A percentile compares a stretch with the other conserved stretches of the same genome.
phyloP scores from a whole-genome alignment of 331 rosid species.

The Malus hybrid region DNA sequence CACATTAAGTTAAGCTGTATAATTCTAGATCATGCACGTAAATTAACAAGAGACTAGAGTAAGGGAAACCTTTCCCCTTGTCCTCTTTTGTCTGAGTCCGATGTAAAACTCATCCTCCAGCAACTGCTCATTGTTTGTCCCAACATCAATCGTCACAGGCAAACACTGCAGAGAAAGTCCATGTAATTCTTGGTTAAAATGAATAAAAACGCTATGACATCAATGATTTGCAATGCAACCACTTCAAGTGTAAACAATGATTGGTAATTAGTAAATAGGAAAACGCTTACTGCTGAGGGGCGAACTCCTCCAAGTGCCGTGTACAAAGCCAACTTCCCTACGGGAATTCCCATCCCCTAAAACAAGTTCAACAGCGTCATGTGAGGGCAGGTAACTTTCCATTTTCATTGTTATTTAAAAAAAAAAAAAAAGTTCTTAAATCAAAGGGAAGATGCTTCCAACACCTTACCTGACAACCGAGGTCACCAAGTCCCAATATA shows the following conservation, averaged over 20 bases:
- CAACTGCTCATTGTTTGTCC: conserved; percentile 82
- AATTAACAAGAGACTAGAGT: background rate
- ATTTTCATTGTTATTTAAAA: background rate
- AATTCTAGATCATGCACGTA: background rate
- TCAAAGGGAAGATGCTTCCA: background rate
- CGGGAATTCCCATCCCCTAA: conserved; percentile 99
- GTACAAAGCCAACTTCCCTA: conserved; percentile 87
- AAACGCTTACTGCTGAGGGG: conserved; percentile 80
- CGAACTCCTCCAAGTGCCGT: conserved; percentile 97
- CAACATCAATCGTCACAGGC: conserved; percentile 95
- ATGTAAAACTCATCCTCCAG: conserved; percentile 86
- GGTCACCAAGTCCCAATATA: conserved; percentile 97
- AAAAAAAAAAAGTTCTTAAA: no score
- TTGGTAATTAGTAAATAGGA: background rate
- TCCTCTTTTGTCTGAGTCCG: conserved; percentile 83
- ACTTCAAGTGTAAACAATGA: background rate
- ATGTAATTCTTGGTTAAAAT: background rate
- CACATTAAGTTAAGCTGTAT: background rate
- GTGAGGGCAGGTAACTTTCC: conserved; percentile 3
- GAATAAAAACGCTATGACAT: background rate
- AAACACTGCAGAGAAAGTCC: conserved; percentile 53
- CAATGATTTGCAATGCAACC: background rate
- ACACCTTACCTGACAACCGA: conserved; percentile 82
- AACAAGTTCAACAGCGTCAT: conserved; percentile 9
- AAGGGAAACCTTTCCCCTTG: conserved; percentile 74